Base-by-base conservation (phyloP, 805 yeast species). In the Candida vaughaniae region DNA sequence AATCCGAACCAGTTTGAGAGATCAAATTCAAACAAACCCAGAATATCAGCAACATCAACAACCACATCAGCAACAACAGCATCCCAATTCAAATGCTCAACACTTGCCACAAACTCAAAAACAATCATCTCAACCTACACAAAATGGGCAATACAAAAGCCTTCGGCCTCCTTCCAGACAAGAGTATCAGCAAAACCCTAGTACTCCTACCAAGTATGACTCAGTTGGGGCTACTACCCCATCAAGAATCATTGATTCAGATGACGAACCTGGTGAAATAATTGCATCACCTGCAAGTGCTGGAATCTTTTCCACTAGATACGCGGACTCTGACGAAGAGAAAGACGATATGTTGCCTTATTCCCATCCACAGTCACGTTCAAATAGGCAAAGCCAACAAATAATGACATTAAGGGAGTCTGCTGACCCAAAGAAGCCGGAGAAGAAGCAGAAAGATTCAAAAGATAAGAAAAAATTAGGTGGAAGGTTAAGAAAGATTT, bases 201-300 rank as follows among this genome's bases (percentile, higher is more conserved):
- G 19, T 22, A 23, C 38, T n/a, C 33, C 38, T 11, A 33, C 31
- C 9, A 35, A 35, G 11, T 10, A 8, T 5, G 16, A 39, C 18
- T 25, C 35, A 28, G 41, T 18, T 19, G 20, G 26, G 15, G 10
- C 6, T 20, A 7, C 10, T 6, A 17, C 22, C n/a, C 27, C 20
- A 17, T 80, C 87, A 1, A 66, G 86, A 47, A 73, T 80, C 43
- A 67, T 65, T 4, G 88, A 82, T 51, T 78, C 85, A 3, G 85
- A 80, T 49, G 80, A 82, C 10, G 86, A 80, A 33, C 17, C 27
- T 2, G 17, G 16, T 16, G 16, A 27, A 7, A 56, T 38, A 9
- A 23, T 36, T 7, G 27, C 34, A 11, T 37, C 41, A 4, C 45
- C 45, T 3, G 41, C 36, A 14, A 26, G 35, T 23, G 47, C 39